Percentiles rank a stretch among this genome's conserved stretches.
phyloP scores from a whole-genome alignment of 1,284 basidiomycete species.

The Xerocomus nothofagi region DNA sequence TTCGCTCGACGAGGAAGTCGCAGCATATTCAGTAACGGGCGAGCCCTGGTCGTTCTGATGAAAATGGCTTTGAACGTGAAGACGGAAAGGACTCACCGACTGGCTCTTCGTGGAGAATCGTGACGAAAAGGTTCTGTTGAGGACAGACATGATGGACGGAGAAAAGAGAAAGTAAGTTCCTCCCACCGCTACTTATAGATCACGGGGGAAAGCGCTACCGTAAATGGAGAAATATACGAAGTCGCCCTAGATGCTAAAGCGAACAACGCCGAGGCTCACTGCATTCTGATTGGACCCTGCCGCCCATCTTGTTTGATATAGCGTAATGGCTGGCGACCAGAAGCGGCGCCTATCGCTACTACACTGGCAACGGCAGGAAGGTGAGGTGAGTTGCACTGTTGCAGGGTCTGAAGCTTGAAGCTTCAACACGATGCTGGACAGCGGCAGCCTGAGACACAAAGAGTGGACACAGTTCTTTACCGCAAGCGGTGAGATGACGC shows the following conservation, averaged over 20 bases:
- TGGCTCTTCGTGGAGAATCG: conserved; percentile 33
- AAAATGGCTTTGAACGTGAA: background rate
- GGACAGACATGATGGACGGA: conserved; percentile 24
- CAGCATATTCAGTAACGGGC: conserved; percentile 15
- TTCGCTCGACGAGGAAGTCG: conserved; percentile 15
- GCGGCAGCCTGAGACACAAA: no score
- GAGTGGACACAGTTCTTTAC: no score
- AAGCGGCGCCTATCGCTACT: background rate
- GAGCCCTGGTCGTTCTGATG: conserved; percentile 13
- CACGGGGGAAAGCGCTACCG: conserved; percentile 11
- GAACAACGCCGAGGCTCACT: conserved; percentile 25
- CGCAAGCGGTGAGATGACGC: no score
- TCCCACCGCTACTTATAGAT: conserved; percentile 28
- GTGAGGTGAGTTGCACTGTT: no score
- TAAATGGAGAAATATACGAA: conserved; percentile 20
- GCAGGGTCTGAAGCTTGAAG: no score
- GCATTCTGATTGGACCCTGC: conserved; percentile 1
- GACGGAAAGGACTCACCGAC: conserved; percentile 17
- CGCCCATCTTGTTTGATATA: background rate
- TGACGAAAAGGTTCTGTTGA: conserved; percentile 31
- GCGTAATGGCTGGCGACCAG: conserved; percentile 7
- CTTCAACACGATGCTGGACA: background rate
- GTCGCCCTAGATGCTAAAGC: conserved; percentile 18
- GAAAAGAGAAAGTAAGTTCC: background rate
- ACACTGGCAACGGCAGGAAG: no score